A percentile compares a stretch with the other conserved stretches of the same genome.
Evolutionary conservation across 148 eudicot genomes (phyloP).

Genomic region (Selenicereus undatus): DNA sequence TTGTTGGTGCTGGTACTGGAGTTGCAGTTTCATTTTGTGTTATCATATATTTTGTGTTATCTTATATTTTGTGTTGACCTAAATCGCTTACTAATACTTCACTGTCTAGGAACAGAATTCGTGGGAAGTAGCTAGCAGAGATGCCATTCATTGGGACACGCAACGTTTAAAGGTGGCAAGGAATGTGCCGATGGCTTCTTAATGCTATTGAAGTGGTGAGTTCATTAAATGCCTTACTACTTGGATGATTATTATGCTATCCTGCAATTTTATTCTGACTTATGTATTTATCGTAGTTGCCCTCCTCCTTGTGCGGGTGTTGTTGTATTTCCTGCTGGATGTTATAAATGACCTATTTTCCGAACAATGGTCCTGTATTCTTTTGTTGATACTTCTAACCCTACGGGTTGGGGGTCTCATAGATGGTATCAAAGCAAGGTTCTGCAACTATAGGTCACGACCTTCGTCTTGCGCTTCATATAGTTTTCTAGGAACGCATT

Average conservation of each 20-base stretch:
- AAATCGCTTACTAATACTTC: background rate
- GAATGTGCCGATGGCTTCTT: conserved; percentile 87
- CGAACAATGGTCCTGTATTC: background rate
- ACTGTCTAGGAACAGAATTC: conserved; percentile 51
- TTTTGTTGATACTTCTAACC: conserved; percentile 12
- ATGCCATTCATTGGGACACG: conserved; percentile 99
- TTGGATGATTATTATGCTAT: no score
- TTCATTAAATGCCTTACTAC: conserved; percentile 4
- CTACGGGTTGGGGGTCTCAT: no score
- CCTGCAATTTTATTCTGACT: background rate
- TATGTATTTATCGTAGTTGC: background rate
- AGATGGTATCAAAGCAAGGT: no score
- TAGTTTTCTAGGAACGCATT: no score
- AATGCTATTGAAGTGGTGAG: conserved; percentile 69
- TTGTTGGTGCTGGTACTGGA: conserved; percentile 90
- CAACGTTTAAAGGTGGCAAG: conserved; percentile 71
- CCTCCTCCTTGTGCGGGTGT: background rate
- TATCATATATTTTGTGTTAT: no score
- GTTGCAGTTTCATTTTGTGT: conserved; percentile 75
- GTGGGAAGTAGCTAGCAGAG: conserved; percentile 81
- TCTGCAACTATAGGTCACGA: no score
- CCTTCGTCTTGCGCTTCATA: no score
- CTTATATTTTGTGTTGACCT: background rate
- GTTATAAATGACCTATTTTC: background rate
- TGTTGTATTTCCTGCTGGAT: background rate